phyloP scores from a whole-genome alignment of 2,329 filamentous ascomycete genomes.

The Diaporthe vaccinii region DNA sequence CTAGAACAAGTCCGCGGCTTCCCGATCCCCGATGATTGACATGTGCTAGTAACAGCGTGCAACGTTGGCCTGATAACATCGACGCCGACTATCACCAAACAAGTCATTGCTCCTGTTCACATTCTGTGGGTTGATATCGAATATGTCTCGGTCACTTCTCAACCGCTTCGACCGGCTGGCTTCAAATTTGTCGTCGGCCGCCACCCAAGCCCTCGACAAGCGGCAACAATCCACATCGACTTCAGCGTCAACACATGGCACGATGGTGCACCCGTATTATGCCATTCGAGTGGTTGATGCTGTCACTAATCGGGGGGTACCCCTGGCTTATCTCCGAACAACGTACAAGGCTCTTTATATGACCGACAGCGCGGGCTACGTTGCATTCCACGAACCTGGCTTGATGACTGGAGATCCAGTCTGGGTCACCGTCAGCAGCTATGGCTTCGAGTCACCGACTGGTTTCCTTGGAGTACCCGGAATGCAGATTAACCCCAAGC shows the following conservation, averaged over 20 bases:
- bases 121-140: not conserved
- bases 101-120: not conserved
- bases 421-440: slow-evolving; percentile 41
- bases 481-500: slow-evolving; percentile 31
- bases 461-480: slow-evolving; percentile 36
- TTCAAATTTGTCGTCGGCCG: slow-evolving; percentile 33
- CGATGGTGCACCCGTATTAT: slow-evolving; percentile 32
- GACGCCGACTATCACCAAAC: not conserved
- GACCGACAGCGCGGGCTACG: slow-evolving; percentile 41
- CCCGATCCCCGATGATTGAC: not conserved
- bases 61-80: not conserved
- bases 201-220: slow-evolving; percentile 18
- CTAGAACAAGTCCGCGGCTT: not conserved
- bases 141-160: slow-evolving; percentile 34
- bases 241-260: not conserved
- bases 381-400: slow-evolving; percentile 40
- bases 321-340: slow-evolving; percentile 37
- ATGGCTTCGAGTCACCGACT: slow-evolving; percentile 37
- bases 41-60: slow-evolving; percentile 8
- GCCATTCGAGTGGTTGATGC: slow-evolving; percentile 37
- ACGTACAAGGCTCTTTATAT: slow-evolving; percentile 39
- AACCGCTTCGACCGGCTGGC: slow-evolving; percentile 34
- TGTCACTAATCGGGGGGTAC: slow-evolving; percentile 32
- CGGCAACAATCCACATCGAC: not conserved
- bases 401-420: slow-evolving; percentile 37